A percentile compares a stretch with the other conserved stretches of the same genome.
phyloP scores from a whole-genome alignment of 768 basidiomycete genomes.

The Clavaria fumosa region DNA sequence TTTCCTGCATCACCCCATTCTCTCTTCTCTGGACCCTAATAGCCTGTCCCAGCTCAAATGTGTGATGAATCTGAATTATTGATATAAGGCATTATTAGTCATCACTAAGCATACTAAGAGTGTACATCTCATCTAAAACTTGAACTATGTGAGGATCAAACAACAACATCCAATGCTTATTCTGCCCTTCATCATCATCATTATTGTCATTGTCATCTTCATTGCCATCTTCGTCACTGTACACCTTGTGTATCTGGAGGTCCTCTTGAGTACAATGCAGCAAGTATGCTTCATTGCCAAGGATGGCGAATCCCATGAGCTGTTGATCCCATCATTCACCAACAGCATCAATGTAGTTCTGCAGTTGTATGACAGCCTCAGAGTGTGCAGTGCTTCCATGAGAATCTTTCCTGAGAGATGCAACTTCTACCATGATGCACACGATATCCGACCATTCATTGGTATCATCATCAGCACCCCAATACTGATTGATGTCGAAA shows the following conservation, averaged over 20 bases:
- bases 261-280: not conserved
- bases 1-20: too few relatives aligned
- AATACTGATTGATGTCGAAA: conserved; percentile 1
- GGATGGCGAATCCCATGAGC: conserved; percentile 1
- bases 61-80: too few relatives aligned
- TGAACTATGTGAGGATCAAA: not conserved
- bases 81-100: too few relatives aligned
- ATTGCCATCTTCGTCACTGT: not conserved
- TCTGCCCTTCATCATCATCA: not conserved
- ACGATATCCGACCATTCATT: not conserved
- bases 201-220: not conserved
- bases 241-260: not conserved
- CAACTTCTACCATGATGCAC: conserved; percentile 1
- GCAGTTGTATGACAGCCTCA: not conserved
- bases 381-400: not conserved
- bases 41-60: too few relatives aligned
- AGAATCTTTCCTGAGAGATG: not conserved
- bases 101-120: not conserved
- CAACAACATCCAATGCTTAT: not conserved
- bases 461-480: conserved; percentile 1
- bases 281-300: not conserved
- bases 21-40: too few relatives aligned
- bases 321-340: not conserved
- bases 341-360: conserved; percentile 1
- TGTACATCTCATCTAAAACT: not conserved